These are phyloP conservation scores for Sclerotinia trifoliorum DNA, from an alignment of 2,329 filamentous ascomycete genomes.

Conservation along the genomic window DNA sequence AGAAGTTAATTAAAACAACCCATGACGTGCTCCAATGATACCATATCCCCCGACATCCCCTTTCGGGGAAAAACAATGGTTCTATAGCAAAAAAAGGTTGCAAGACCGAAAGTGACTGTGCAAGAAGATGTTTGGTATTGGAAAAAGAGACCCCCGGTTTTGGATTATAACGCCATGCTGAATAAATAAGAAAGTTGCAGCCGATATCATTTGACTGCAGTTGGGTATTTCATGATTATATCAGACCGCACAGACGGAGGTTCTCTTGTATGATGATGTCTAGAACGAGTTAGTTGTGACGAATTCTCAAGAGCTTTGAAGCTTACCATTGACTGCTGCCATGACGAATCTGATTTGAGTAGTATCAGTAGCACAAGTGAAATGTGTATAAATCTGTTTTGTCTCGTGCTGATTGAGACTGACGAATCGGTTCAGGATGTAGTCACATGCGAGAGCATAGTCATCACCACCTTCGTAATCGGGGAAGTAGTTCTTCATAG, in stretches of 20 bases:
- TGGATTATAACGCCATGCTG: conserved; percentile 38
- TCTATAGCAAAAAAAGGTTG: conserved; percentile 30
- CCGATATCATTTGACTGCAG: not conserved
- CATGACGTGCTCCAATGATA: conserved; percentile 12
- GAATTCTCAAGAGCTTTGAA: not conserved
- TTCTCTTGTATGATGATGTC: conserved; percentile 99
- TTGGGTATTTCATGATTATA: conserved; percentile 53
- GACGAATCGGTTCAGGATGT: conserved; percentile 98
- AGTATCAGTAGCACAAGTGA: conserved; percentile 97
- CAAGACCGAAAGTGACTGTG: conserved; percentile 25
- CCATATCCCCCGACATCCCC: conserved; percentile 10
- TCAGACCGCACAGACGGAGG: conserved; percentile 91
- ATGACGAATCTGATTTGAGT: conserved; percentile 99
- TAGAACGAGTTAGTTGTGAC: conserved; percentile 50
- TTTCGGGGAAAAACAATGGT: conserved; percentile 27
- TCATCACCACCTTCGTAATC: conserved; percentile 95
- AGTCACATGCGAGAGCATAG: conserved; percentile 94
- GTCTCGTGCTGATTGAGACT: conserved; percentile 98
- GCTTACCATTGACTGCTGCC: conserved; percentile 95
- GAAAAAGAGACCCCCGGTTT: conserved; percentile 37
- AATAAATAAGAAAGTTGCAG: conserved; percentile 30
- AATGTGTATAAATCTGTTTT: conserved; percentile 99
- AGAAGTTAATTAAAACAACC: conserved; percentile 23
- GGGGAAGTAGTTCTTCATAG: conserved; percentile 87
- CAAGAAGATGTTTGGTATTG: conserved; percentile 37